Base-by-base conservation (phyloP, 192 early-diverging fungal genomes). In the Lunasporangiospora selenospora region DNA sequence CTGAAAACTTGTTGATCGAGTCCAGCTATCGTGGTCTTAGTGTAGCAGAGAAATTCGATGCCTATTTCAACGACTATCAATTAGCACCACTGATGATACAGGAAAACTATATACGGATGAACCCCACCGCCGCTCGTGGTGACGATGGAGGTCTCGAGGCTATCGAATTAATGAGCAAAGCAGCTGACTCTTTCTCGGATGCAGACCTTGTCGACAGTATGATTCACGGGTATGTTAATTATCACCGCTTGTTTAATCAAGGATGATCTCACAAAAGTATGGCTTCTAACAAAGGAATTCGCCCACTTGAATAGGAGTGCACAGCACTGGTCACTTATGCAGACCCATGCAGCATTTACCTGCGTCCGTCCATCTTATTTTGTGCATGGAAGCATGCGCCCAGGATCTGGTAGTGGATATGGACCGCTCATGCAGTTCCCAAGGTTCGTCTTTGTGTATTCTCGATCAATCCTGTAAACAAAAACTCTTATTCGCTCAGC, bases 31-130 rank as follows among this genome's bases (percentile, higher is more conserved):
- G 69, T 2, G 55, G 30, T 2, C 29, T 63, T 19, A 79, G 76
- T 40, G 48, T 71, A 12, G 52, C 59, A 7, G 90, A 97, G 43
- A 94, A 91, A 70, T 75, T 96, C 29, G 92, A 98, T 41, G 71
- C 90, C 21, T 99, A 97, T 77, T 99, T 97, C 67, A 75, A 89
- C 40, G 96, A 99, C 58, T 95, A 86, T 79, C 81, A 83, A 18
- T 63, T 98, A 39, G 84, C 92, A 8, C 94, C 92, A 47, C 80
- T 99, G 51, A 94, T 99, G 88, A 87, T 99, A n/a, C 93, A 92
- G 77, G 95, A 96, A 77, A 94, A 93, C 76, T 96, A 96, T 80
- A 67, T 94, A n/a, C 81, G 87, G 58, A 84, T 77, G 69, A 80
- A 70, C 34, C 92, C 92, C 5, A 58, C 76, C 47, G 43, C 80